phyloP scores from a whole-genome alignment of 345 rosid genomes.

The Sapria himalayana region DNA sequence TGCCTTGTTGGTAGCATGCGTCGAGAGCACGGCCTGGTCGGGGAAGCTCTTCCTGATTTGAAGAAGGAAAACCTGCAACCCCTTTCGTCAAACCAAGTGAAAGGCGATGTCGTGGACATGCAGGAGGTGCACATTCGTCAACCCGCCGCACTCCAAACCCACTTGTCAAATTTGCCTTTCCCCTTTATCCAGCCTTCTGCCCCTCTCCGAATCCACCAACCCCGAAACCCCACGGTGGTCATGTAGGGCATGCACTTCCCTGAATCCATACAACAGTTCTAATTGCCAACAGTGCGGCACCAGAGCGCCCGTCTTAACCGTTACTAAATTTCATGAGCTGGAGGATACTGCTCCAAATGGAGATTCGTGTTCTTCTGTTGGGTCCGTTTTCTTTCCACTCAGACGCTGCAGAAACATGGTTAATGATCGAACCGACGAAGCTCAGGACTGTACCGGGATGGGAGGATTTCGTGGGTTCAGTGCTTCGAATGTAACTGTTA shows the following conservation, averaged over 20 bases:
- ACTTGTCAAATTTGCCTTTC: constrained; percentile 49
- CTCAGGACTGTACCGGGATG: constrained; percentile 10
- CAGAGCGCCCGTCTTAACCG: constrained; percentile 22
- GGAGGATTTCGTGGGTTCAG: constrained; percentile 13
- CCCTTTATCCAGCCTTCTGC: constrained; percentile 11
- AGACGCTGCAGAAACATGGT: constrained; percentile 41
- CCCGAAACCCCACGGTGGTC: constrained; percentile 34
- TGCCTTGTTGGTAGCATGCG: too few species aligned
- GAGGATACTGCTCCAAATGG: constrained; percentile 20
- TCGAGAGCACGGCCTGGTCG: too few species aligned
- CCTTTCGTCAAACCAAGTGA: too few species aligned
- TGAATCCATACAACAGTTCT: constrained; percentile 47
- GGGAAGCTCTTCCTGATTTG: too few species aligned
- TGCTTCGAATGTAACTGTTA: constrained; percentile 11
- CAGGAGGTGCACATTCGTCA: constrained; percentile 69
- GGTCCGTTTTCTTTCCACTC: constrained; percentile 79
- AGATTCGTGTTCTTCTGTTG: constrained; percentile 30
- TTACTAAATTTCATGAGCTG: constrained; percentile 28
- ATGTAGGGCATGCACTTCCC: constrained; percentile 80
- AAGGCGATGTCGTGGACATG: constrained; percentile 65
- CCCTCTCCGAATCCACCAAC: constrained; percentile 9
- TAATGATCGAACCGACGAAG: constrained; percentile 22
- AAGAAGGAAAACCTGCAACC: too few species aligned
- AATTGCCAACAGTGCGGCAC: constrained; percentile 53
- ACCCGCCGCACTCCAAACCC: constrained; percentile 43